Evolutionary conservation across 768 basidiomycete species (phyloP).

Genomic region (Rhizopogon sp.): DNA sequence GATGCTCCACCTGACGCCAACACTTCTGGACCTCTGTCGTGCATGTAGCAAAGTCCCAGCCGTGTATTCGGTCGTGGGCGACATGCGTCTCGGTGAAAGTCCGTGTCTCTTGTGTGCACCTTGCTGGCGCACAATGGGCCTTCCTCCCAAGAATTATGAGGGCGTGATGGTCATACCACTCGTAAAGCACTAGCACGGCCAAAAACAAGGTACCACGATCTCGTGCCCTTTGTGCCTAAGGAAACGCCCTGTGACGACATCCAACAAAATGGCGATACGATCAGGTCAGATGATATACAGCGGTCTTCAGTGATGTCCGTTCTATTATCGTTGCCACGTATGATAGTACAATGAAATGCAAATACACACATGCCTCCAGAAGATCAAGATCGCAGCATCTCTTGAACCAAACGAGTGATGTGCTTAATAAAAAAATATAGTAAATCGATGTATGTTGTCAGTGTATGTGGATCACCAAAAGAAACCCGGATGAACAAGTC

Average conservation of each 20-base stretch:
- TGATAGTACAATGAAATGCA: not conserved
- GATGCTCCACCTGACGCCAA: slow-evolving; percentile 59
- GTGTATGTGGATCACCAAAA: not conserved
- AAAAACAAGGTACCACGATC: too few species aligned
- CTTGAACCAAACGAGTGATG: not conserved
- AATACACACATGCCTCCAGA: not conserved
- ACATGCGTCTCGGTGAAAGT: slow-evolving; percentile 72
- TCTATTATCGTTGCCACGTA: slow-evolving; percentile 1
- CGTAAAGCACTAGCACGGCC: slow-evolving; percentile 33
- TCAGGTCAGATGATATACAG: not conserved
- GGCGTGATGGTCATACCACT: slow-evolving; percentile 49
- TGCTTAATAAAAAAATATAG: not conserved
- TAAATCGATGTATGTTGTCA: not conserved
- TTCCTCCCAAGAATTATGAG: slow-evolving; percentile 31
- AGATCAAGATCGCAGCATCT: not conserved
- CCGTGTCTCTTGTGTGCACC: slow-evolving; percentile 68
- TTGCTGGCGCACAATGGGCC: slow-evolving; percentile 72
- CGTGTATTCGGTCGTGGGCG: slow-evolving; percentile 59
- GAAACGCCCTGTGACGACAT: too few species aligned
- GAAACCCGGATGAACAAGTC: not conserved
- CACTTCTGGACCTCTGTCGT: slow-evolving; percentile 58
- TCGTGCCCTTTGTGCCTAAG: too few species aligned
- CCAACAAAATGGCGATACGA: not conserved
- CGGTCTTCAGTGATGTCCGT: too few species aligned
- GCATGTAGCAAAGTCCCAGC: slow-evolving; percentile 71